Percentiles rank a stretch among this genome's conserved stretches.
Conservation (phyloP, 192 early-diverging fungal species). For the Rhizophagus clarus region DNA sequence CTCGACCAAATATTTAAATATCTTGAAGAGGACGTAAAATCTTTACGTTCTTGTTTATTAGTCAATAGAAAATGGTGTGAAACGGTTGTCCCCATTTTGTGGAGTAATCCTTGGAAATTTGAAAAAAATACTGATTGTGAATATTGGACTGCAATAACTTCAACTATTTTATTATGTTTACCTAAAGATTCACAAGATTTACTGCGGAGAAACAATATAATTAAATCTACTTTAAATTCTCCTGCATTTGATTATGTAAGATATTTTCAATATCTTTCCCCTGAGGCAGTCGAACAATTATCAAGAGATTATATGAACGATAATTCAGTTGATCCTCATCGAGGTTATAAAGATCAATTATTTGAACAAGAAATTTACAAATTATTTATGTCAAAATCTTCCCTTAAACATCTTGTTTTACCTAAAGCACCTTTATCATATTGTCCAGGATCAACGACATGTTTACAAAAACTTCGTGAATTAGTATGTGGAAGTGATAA, state of each 20-base stretch:
- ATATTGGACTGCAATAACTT: background rate
- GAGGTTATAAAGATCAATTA: background rate
- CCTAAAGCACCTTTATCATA: background rate
- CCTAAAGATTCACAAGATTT: background rate
- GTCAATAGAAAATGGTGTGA: slow-evolving; percentile 19
- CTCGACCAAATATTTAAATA: slow-evolving; percentile 1
- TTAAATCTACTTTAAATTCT: background rate
- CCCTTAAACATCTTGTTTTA: background rate
- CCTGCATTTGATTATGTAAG: background rate
- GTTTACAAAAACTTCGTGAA: slow-evolving; percentile 12
- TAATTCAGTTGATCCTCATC: background rate
- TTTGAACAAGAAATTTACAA: slow-evolving; percentile 15
- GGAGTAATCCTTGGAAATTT: slow-evolving; percentile 10
- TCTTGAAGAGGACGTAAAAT: background rate
- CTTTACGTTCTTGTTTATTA: slow-evolving; percentile 6
- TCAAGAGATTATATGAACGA: background rate
- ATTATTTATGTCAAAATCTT: background rate
- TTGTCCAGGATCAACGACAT: background rate
- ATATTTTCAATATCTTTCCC: background rate
- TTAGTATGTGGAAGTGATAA: background rate
- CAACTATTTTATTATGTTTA: background rate
- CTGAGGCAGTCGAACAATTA: background rate
- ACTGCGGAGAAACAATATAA: background rate
- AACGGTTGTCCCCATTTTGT: background rate
- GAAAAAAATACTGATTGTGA: background rate